A percentile compares a stretch with the other conserved stretches of the same genome.
These are phyloP conservation scores for Hyphopichia khmerensis DNA, from an alignment of 1,139 yeast species.

Conservation along the genomic window DNA sequence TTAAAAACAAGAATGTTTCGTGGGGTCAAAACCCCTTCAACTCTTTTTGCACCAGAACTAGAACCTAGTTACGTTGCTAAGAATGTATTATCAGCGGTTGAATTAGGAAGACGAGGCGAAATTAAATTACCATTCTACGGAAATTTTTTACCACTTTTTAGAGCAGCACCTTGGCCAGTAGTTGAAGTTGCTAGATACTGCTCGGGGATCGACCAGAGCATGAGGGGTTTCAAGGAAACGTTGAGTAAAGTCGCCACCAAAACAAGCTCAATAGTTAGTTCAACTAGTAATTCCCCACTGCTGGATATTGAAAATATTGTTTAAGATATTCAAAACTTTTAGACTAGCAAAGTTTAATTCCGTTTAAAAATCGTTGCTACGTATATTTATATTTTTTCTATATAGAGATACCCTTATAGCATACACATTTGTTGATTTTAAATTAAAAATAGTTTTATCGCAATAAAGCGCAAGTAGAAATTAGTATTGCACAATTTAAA, in stretches of 20 bases:
- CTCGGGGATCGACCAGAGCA: conserved; percentile 65
- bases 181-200: conserved; percentile 51
- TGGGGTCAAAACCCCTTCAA: conserved; percentile 70
- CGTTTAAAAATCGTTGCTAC: too few relatives aligned
- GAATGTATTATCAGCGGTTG: conserved; percentile 54
- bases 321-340: too few relatives aligned
- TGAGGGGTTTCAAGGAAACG: conserved; percentile 19
- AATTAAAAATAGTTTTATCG: too few relatives aligned
- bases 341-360: too few relatives aligned
- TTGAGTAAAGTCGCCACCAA: conserved; percentile 14
- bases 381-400: too few relatives aligned
- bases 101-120: conserved; percentile 64
- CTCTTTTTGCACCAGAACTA: conserved; percentile 75
- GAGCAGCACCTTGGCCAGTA: conserved; percentile 74
- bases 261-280: conserved; percentile 16
- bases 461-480: too few relatives aligned
- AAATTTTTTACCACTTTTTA: conserved; percentile 64
- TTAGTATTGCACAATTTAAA: too few relatives aligned
- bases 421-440: too few relatives aligned
- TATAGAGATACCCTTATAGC: too few relatives aligned
- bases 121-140: conserved; percentile 76
- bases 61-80: conserved; percentile 66
- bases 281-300: conserved; percentile 4
- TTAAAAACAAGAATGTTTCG: conserved; percentile 69
- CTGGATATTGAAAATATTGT: too few relatives aligned